A percentile compares a stretch with the other conserved stretches of the same genome.
Evolutionary conservation across 352 stramenopile species (phyloP).

Genomic region (Elongisporangium anandrum): DNA sequence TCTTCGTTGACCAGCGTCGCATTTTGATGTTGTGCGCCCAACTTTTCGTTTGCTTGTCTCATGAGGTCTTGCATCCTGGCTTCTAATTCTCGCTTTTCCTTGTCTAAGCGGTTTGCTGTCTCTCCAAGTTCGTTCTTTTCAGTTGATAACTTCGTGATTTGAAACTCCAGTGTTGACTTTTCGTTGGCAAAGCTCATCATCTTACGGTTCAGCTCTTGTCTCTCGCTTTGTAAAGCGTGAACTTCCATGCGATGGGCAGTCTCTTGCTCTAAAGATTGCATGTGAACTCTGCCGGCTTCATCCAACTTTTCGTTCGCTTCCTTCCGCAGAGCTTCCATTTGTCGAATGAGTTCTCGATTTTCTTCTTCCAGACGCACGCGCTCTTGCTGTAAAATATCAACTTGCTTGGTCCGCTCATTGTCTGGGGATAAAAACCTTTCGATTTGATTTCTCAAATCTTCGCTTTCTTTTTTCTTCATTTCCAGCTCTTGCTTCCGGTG

Average conservation of each 20-base stretch:
- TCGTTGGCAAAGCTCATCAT: constrained; percentile 39
- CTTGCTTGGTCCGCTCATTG: constrained; percentile 47
- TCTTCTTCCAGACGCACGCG: constrained; percentile 57
- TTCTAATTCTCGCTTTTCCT: constrained; percentile 46
- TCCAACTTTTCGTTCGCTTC: constrained; percentile 41
- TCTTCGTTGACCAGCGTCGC: constrained; percentile 38
- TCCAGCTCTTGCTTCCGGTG: constrained; percentile 48
- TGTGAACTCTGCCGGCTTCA: constrained; percentile 37
- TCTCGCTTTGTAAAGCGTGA: constrained; percentile 48
- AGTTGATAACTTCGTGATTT: constrained; percentile 28
- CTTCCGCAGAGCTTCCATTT: constrained; percentile 34
- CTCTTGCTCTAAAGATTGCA: constrained; percentile 40
- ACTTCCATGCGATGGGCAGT: constrained; percentile 43
- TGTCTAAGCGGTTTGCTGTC: constrained; percentile 37
- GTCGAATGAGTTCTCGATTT: constrained; percentile 36
- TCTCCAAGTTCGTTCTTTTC: constrained; percentile 27
- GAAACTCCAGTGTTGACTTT: constrained; percentile 43
- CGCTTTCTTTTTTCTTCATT: constrained; percentile 40
- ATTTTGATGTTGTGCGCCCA: constrained; percentile 42
- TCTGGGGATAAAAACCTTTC: constrained; percentile 47
- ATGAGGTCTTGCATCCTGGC: constrained; percentile 44
- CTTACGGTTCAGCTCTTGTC: constrained; percentile 54
- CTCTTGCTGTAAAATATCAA: constrained; percentile 49
- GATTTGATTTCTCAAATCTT: constrained; percentile 45
- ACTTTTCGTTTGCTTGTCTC: constrained; percentile 38